These are phyloP conservation scores for Lodderomyces theae DNA, from an alignment of 1,139 yeast species.

Conservation along the genomic window DNA sequence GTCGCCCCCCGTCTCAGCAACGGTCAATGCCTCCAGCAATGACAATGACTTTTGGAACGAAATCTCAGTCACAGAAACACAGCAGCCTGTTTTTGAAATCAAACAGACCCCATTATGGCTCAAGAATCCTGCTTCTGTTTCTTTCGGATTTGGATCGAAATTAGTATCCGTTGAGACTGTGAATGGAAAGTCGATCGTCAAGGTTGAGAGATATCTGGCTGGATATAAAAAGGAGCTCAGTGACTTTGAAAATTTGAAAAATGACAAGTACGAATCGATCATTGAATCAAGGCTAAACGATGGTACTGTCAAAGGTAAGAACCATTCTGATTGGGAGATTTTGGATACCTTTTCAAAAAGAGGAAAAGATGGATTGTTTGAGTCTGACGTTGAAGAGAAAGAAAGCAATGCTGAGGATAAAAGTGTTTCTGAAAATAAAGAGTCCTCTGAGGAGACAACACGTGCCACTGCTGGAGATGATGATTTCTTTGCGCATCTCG, in stretches of 20 bases:
- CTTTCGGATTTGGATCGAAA: constrained; percentile 94
- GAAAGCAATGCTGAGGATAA: constrained; percentile 9
- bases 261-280: constrained; percentile 52
- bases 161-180: constrained; percentile 56
- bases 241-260: constrained; percentile 58
- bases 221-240: constrained; percentile 40
- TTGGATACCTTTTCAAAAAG: constrained; percentile 54
- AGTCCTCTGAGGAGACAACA: constrained; percentile 30
- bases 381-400: constrained; percentile 12
- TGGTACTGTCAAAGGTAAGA: constrained; percentile 38
- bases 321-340: constrained; percentile 75
- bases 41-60: constrained; percentile 80
- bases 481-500: constrained; percentile 48
- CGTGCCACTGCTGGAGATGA: constrained; percentile 35
- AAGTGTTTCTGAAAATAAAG: constrained; percentile 22
- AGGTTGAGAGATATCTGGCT: constrained; percentile 48
- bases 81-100: constrained; percentile 63
- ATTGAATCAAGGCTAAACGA: constrained; percentile 51
- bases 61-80: constrained; percentile 69
- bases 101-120: constrained; percentile 92
- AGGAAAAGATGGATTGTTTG: constrained; percentile 44
- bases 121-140: constrained; percentile 67
- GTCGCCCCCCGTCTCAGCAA: constrained; percentile 49
- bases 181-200: constrained; percentile 44
- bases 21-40: constrained; percentile 50